A percentile compares a stretch with the other conserved stretches of the same genome.
These are phyloP conservation scores for Mycena chlorophos DNA, from an alignment of 768 basidiomycete species.

Conservation along the genomic window DNA sequence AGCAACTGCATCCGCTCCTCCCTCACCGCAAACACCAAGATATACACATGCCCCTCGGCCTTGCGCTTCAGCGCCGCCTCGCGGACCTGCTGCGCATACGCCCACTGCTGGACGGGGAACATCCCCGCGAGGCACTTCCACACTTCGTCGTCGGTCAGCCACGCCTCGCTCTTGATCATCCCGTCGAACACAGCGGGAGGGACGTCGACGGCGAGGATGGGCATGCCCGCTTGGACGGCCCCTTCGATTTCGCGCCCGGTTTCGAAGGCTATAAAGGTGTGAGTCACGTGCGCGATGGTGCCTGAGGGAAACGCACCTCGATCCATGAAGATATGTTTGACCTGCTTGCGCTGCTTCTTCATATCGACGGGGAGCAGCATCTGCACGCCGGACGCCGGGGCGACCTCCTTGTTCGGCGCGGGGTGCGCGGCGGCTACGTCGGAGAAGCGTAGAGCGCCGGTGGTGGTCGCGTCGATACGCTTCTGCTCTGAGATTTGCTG, in stretches of 20 bases:
- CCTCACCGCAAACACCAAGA: conserved; percentile 65
- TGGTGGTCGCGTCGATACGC: conserved; percentile 64
- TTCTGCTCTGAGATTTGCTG: conserved; percentile 80
- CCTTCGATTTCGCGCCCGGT: conserved; percentile 56
- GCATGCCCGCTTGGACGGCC: conserved; percentile 59
- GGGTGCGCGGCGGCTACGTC: conserved; percentile 37
- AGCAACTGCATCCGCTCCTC: conserved; percentile 72
- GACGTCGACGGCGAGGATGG: conserved; percentile 74
- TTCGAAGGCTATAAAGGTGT: conserved; percentile 58
- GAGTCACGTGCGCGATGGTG: background rate
- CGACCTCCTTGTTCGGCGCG: conserved; percentile 39
- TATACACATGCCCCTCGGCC: conserved; percentile 59
- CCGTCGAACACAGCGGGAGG: conserved; percentile 58
- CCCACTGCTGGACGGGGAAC: conserved; percentile 58
- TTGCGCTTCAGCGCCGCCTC: conserved; percentile 65
- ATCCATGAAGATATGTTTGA: conserved; percentile 68
- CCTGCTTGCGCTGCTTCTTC: conserved; percentile 73
- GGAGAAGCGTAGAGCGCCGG: conserved; percentile 50
- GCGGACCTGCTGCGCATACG: conserved; percentile 67
- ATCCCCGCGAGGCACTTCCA: conserved; percentile 61
- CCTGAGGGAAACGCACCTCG: conserved; percentile 46
- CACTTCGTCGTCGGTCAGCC: conserved; percentile 75
- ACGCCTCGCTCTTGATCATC: conserved; percentile 55
- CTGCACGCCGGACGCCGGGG: conserved; percentile 50
- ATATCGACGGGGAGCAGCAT: conserved; percentile 66